These are phyloP conservation scores for Micractinium sp. DNA, from an alignment of 139 green algal species.

Conservation along the genomic window DNA sequence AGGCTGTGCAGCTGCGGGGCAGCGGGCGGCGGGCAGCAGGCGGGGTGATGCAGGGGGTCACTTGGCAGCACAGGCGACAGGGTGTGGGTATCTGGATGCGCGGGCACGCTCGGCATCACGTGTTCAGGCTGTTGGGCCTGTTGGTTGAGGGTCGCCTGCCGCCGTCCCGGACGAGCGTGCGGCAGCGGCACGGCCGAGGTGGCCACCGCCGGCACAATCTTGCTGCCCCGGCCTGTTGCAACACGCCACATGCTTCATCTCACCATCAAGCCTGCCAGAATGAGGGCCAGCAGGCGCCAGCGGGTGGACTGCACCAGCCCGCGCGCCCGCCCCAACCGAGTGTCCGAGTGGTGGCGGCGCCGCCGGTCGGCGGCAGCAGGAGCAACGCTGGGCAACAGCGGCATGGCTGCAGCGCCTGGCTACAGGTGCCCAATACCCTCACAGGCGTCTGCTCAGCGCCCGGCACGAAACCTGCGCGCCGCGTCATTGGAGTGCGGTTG, in stretches of 20 bases:
- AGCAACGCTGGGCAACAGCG: too few relatives aligned
- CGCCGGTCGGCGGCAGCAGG: background rate
- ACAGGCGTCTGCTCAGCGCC: too few relatives aligned
- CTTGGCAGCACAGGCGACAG: too few relatives aligned
- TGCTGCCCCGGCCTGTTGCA: background rate
- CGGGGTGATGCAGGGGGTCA: too few relatives aligned
- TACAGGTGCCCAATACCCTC: too few relatives aligned
- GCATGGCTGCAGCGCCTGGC: too few relatives aligned
- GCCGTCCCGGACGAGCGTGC: background rate
- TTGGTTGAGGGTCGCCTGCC: too few relatives aligned
- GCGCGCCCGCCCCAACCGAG: background rate
- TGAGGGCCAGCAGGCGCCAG: conserved; percentile 6
- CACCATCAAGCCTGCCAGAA: conserved; percentile 17
- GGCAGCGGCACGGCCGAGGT: background rate
- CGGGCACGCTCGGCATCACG: too few relatives aligned
- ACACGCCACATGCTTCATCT: background rate
- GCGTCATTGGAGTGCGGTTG: too few relatives aligned
- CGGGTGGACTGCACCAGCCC: background rate
- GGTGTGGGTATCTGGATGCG: too few relatives aligned
- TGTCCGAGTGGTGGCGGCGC: background rate
- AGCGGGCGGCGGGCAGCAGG: background rate
- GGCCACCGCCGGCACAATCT: background rate
- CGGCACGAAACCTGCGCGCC: too few relatives aligned
- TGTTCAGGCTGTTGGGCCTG: too few relatives aligned
- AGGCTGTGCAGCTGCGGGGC: conserved; percentile 21